Base-by-base conservation (phyloP, 202 grass and related monocot genomes). In the Elaeis oleifera region DNA sequence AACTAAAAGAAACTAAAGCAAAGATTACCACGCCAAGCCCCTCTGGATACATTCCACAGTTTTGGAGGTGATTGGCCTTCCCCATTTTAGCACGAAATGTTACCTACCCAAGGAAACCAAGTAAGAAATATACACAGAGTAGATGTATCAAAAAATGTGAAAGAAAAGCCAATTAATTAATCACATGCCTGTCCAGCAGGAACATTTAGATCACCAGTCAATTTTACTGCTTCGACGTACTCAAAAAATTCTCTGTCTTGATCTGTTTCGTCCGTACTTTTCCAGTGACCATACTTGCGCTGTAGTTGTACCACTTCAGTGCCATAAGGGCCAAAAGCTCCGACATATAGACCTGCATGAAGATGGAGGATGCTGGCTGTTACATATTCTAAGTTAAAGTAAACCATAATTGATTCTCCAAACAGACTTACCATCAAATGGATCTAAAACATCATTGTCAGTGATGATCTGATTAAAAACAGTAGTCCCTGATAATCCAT, bases 191-290 rank as follows among this genome's bases (percentile, higher is more conserved):
- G 75, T 69, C 92, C 84, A 79, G 92, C 87, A 32, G 92, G 87
- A 17, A 97, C 88, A 71, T 89, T 91, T 54, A 97, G 71, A 81
- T 97, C 88, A 59, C 92, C 92, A 81, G 92, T 97, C 76, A 97
- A 84, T 67, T 91, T 96, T 51, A 96, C 81, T 29, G 87, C 92
- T 76, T 96, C 92, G 16, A 96, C 87, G 54, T 91, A 97, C 63
- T 97, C 87, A 1, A 91, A 97, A 74, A 91, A 97, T 21, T 85
- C 92, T 49, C 89, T 80, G 0, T 88, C 81, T 61, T 54, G 54
- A 55, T 53, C 48, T 6, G 24, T 18, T 52, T 72, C 61, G 17
- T 89, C 65, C 1, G 79, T 67, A 68, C 56, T 68, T 56, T 72
- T 83, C 92, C 92, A 91, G 18, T 91, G 84, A 39, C 92, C 92